Evolutionary conservation across 2,329 filamentous ascomycete species (phyloP).

Genomic region (Pseudogymnoascus sp.): DNA sequence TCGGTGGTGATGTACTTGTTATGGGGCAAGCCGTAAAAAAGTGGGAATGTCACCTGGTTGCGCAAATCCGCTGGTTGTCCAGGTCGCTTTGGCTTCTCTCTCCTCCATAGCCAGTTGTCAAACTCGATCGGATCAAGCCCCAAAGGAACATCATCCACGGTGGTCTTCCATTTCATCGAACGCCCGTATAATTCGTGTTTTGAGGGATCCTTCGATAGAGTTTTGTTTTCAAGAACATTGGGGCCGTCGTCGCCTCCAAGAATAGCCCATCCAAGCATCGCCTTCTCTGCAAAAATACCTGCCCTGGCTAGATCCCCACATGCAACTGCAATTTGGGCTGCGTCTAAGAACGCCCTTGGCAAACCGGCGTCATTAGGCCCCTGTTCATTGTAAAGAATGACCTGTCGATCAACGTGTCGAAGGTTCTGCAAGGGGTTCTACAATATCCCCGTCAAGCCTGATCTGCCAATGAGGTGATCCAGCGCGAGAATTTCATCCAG

Average conservation of each 20-base stretch:
- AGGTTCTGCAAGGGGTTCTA: constrained; percentile 13
- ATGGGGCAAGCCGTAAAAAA: constrained; percentile 14
- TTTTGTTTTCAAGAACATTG: constrained; percentile 10
- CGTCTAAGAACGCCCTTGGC: constrained; percentile 22
- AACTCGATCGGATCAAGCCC: constrained; percentile 14
- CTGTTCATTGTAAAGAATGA: constrained; percentile 25
- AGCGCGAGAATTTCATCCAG: constrained; percentile 21
- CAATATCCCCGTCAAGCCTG: constrained; percentile 10
- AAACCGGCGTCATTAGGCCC: constrained; percentile 20
- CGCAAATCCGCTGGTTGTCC: constrained; percentile 15
- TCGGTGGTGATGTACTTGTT: constrained; percentile 12
- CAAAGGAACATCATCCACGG: constrained; percentile 14
- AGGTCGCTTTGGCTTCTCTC: constrained; percentile 11
- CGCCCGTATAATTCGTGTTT: constrained; percentile 14
- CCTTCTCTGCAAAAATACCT: constrained; percentile 23
- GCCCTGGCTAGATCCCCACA: constrained; percentile 29
- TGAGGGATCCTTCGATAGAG: constrained; percentile 16
- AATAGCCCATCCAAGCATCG: constrained; percentile 13
- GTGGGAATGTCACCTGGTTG: constrained; percentile 20
- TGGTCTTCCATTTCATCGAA: constrained; percentile 15
- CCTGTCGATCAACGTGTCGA: constrained; percentile 20
- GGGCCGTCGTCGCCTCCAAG: constrained; percentile 15
- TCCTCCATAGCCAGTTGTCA: constrained; percentile 21
- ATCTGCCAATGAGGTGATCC: constrained; percentile 22
- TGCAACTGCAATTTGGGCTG: constrained; percentile 23